These are phyloP conservation scores for Aspergillus ustus DNA, from an alignment of 2,329 filamentous ascomycete genomes.

Conservation along the genomic window DNA sequence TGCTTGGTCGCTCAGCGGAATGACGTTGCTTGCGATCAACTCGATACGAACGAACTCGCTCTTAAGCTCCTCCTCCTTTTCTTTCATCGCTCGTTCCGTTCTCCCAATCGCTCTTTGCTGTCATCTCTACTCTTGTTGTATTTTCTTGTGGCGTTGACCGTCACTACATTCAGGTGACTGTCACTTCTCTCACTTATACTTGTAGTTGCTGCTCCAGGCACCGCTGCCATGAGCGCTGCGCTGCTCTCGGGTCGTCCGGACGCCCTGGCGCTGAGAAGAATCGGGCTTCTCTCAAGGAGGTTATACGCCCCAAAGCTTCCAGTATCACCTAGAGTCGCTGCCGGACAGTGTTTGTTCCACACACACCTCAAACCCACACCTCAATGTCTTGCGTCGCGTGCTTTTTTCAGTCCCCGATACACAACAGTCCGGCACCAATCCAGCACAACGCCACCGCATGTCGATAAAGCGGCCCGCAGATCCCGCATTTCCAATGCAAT, in stretches of 20 bases:
- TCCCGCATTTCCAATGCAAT: conserved; percentile 55
- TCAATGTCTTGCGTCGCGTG: conserved; percentile 29
- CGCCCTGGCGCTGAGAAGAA: conserved; percentile 32
- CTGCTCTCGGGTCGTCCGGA: conserved; percentile 37
- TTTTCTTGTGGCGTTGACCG: conserved; percentile 15
- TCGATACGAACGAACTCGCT: neutral
- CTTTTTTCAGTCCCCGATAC: conserved; percentile 27
- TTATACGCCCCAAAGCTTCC: conserved; percentile 23
- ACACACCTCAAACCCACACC: conserved; percentile 25
- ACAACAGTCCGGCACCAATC: conserved; percentile 39
- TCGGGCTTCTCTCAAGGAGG: conserved; percentile 29
- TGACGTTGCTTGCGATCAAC: conserved; percentile 12
- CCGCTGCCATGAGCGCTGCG: conserved; percentile 36
- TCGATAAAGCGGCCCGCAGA: conserved; percentile 28
- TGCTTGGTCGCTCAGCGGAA: conserved; percentile 13
- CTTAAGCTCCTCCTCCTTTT: neutral
- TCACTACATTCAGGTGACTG: conserved; percentile 13
- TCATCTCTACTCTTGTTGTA: neutral
- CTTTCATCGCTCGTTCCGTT: conserved; percentile 1
- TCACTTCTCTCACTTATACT: conserved; percentile 6
- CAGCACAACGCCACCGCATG: conserved; percentile 25
- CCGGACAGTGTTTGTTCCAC: conserved; percentile 26
- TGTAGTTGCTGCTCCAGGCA: conserved; percentile 6
- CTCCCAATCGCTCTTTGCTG: conserved; percentile 11
- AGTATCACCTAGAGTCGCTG: conserved; percentile 17